These are phyloP conservation scores for Fomitopsis betulina DNA, from an alignment of 1,284 basidiomycete species.

Conservation along the genomic window DNA sequence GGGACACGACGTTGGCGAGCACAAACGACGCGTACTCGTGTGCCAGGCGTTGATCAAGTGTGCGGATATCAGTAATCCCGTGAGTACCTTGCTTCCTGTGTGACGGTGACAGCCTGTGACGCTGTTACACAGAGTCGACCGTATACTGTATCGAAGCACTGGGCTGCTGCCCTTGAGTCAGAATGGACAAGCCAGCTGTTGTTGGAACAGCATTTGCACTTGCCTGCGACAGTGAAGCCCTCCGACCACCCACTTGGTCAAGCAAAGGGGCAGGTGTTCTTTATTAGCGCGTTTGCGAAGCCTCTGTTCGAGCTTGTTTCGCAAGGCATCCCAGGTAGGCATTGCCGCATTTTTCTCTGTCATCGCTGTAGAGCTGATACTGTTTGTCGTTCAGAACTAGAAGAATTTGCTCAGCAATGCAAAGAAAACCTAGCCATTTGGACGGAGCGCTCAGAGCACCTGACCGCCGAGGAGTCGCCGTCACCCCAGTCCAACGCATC, in stretches of 20 bases:
- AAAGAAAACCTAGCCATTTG: constrained; percentile 62
- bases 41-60: constrained; percentile 93
- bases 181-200: constrained; percentile 89
- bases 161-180: constrained; percentile 81
- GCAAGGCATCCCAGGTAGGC: constrained; percentile 64
- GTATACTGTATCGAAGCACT: constrained; percentile 82
- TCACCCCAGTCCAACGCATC: constrained; percentile 13
- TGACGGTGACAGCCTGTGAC: constrained; percentile 1
- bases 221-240: constrained; percentile 70
- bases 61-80: constrained; percentile 95
- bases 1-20: constrained; percentile 33
- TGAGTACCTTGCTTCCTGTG: constrained; percentile 36
- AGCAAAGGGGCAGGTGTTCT: constrained; percentile 86
- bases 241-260: constrained; percentile 66
- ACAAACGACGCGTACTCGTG: constrained; percentile 62
- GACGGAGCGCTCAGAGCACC: constrained; percentile 45
- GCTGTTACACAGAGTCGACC: constrained; percentile 70
- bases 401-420: constrained; percentile 58
- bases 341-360: neutral
- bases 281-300: constrained; percentile 78
- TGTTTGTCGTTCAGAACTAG: constrained; percentile 46
- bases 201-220: constrained; percentile 72
- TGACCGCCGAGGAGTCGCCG: constrained; percentile 22
- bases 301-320: constrained; percentile 79
- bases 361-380: neutral